Conservation (phyloP, 2,329 filamentous ascomycete genomes). For the Scleromitrula shiraiana region DNA sequence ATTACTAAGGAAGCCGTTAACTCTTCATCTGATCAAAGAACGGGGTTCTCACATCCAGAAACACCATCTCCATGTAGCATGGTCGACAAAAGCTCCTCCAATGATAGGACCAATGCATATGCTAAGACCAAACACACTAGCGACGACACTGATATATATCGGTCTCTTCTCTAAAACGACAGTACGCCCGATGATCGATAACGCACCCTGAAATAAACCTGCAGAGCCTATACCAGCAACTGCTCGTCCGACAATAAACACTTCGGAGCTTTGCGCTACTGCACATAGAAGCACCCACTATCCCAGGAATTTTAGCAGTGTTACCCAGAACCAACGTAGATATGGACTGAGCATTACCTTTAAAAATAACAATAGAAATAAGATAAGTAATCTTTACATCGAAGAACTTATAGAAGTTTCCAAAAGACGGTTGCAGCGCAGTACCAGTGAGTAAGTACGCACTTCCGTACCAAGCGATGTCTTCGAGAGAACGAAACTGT, state of each 20-base stretch:
- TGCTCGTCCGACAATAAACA: constrained; percentile 39
- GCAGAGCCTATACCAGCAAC: constrained; percentile 42
- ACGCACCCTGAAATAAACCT: constrained; percentile 41
- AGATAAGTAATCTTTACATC: neutral
- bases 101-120: constrained; percentile 43
- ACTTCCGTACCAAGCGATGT: constrained; percentile 35
- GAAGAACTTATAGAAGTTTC: constrained; percentile 20
- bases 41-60: constrained; percentile 28
- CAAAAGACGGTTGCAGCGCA: constrained; percentile 5
- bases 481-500: constrained; percentile 30
- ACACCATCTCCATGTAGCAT: constrained; percentile 32
- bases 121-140: constrained; percentile 6
- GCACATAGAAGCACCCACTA: constrained; percentile 40
- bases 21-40: neutral
- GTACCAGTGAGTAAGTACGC: constrained; percentile 34
- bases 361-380: constrained; percentile 9
- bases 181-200: constrained; percentile 41
- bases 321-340: neutral
- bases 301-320: constrained; percentile 35
- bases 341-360: neutral
- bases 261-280: constrained; percentile 34
- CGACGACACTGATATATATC: constrained; percentile 7
- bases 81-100: constrained; percentile 52
- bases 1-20: constrained; percentile 30
- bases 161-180: constrained; percentile 19